These are phyloP conservation scores for Fusarium succisae DNA, from an alignment of 2,329 filamentous ascomycete genomes.

Conservation along the genomic window DNA sequence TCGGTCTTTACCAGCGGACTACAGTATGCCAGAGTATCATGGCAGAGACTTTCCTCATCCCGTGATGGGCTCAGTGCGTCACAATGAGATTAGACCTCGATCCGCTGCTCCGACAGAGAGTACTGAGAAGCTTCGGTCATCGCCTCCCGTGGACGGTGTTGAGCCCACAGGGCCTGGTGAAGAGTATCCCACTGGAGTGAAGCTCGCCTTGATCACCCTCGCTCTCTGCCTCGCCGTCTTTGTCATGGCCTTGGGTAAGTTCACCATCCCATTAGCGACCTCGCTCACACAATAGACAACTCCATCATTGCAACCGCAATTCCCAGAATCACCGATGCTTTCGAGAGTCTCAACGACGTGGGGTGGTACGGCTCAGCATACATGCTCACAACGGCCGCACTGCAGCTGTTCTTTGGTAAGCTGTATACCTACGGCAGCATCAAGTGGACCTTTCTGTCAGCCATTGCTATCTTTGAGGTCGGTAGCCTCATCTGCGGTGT, in stretches of 20 bases:
- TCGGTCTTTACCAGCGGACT: slow-evolving; percentile 30
- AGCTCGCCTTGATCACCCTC: slow-evolving; percentile 48
- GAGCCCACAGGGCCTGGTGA: background rate
- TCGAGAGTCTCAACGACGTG: slow-evolving; percentile 56
- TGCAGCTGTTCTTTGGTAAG: slow-evolving; percentile 54
- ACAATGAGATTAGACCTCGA: slow-evolving; percentile 33
- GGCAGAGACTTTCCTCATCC: slow-evolving; percentile 31
- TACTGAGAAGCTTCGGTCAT: slow-evolving; percentile 42
- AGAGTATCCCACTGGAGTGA: slow-evolving; percentile 39
- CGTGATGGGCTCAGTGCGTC: slow-evolving; percentile 37
- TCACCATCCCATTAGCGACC: background rate
- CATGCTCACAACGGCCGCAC: slow-evolving; percentile 52
- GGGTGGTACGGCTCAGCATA: slow-evolving; percentile 61
- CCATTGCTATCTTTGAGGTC: slow-evolving; percentile 54
- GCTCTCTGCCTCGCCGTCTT: slow-evolving; percentile 53
- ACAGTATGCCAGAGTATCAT: slow-evolving; percentile 18
- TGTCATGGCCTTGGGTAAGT: slow-evolving; percentile 52
- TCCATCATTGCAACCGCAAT: slow-evolving; percentile 57
- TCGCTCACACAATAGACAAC: slow-evolving; percentile 43
- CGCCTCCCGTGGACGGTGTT: background rate
- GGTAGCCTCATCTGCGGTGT: slow-evolving; percentile 54
- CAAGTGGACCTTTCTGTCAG: slow-evolving; percentile 52
- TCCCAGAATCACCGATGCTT: slow-evolving; percentile 54
- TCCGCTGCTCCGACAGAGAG: slow-evolving; percentile 37
- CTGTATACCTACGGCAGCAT: slow-evolving; percentile 57